A percentile compares a stretch with the other conserved stretches of the same genome.
Evolutionary conservation across 208 protist species (phyloP).

Genomic region (Endotrypanum monterogeii): DNA sequence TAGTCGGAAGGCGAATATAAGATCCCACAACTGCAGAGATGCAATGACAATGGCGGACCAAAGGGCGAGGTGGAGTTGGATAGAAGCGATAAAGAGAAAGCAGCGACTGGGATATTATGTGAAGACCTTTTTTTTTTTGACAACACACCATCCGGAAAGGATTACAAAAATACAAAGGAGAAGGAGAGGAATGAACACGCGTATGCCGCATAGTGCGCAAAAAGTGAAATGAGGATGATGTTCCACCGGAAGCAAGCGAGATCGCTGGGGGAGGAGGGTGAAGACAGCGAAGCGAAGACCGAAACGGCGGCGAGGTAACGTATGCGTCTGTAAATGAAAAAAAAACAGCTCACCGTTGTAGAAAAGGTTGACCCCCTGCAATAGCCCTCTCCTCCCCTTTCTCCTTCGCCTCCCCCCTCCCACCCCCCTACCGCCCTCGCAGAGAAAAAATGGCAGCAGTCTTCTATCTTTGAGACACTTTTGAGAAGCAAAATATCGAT

Average conservation of each 20-base stretch:
- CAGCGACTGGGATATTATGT: not conserved
- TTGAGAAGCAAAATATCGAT: not conserved
- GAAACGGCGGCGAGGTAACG: too few species aligned
- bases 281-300: too few species aligned
- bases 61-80: not conserved
- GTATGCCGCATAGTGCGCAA: too few species aligned
- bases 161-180: not conserved
- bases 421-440: too few species aligned
- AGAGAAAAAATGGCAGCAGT: not conserved
- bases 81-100: not conserved
- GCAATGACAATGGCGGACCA: too few species aligned
- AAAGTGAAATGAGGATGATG: not conserved
- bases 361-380: not conserved
- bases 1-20: too few species aligned
- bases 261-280: not conserved
- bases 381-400: not conserved
- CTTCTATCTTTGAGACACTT: not conserved
- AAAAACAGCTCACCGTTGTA: not conserved
- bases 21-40: too few species aligned
- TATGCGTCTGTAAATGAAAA: not conserved
- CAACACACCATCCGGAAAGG: not conserved
- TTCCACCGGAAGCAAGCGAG: not conserved
- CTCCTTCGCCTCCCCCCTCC: too few species aligned
- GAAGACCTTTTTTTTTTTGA: not conserved
- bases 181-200: not conserved